Conservation (phyloP, 1,284 basidiomycete species). For the Papiliotrema fonsecae region DNA sequence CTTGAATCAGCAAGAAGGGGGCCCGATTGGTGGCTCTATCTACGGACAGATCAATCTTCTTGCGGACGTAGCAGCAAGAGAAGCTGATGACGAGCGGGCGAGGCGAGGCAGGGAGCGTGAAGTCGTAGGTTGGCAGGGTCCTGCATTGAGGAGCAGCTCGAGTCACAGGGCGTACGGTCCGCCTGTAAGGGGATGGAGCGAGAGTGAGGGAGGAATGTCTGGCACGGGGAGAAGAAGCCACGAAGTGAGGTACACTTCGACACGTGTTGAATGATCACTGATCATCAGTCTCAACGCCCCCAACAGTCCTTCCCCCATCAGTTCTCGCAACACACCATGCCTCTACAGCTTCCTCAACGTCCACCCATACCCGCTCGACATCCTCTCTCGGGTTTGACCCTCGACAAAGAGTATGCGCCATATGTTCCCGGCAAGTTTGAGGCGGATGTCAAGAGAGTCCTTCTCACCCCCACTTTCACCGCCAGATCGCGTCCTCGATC, state of each 20-base stretch:
- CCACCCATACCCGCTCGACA: background rate
- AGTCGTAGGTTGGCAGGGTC: background rate
- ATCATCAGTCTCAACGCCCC: background rate
- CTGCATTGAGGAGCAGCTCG: too few relatives aligned
- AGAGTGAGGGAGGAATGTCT: too few relatives aligned
- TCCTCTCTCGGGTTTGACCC: constrained; percentile 4
- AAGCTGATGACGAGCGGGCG: background rate
- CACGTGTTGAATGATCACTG: background rate
- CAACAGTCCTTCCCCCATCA: background rate
- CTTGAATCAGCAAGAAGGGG: background rate
- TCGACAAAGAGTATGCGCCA: constrained; percentile 1
- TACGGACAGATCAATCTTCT: constrained; percentile 1
- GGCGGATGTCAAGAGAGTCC: background rate
- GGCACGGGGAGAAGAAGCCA: too few relatives aligned
- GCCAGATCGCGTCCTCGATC: background rate
- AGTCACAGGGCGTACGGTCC: too few relatives aligned
- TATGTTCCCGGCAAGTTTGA: constrained; percentile 2
- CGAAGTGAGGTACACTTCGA: too few relatives aligned
- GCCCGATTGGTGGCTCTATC: background rate
- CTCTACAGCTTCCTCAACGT: background rate
- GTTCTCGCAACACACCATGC: background rate
- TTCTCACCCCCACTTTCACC: background rate
- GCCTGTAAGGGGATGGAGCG: too few relatives aligned
- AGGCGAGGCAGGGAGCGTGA: background rate
- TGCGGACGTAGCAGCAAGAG: constrained; percentile 1